Base-by-base conservation (phyloP, 257 asterid genomes). In the Plectranthus barbatus region DNA sequence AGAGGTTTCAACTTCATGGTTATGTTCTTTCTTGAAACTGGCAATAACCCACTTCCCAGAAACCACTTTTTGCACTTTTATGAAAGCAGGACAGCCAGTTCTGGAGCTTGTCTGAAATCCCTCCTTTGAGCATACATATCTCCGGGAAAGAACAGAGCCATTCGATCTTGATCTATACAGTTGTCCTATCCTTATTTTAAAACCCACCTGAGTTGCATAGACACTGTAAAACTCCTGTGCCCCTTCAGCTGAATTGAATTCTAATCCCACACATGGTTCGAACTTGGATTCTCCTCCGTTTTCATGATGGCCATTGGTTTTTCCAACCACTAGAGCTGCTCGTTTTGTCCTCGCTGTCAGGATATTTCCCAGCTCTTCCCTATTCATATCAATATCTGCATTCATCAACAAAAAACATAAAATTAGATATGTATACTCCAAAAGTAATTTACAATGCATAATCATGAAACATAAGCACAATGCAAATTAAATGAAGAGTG, bases 41-140 rank as follows among this genome's bases (percentile, higher is more conserved):
- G 95, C 94, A 37, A 91, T 59, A 36, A 69, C 85, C 98, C 98
- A 91, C 75, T 91, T 91, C 50, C 98, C 96, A 33, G 95, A 84
- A 44, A 88, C 98, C 62, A 24, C 76, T 62, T 78, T 84, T 71
- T 91, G 96, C 56, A 91, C 95, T 77, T 85, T 76, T 67, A 91
- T 84, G 78, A 91, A 91, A 29, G 96, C 95, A 7, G 96, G 84
- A 69, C 98, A 88, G 9, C 98, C 98, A 17, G 95, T 86, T 83
- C 98, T 74, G 20, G 94, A 65, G 71, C 37, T 88, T 7, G 96
- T 88, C 73, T 91, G 98, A 66, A 86, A 88, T 51, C 98, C 98
- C 75, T 88, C 96, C 80, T 86, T 88, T 7, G 90, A 88, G 74
- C 98, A 91, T 50, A 91, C 98, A 54, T 75, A 88, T 78, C 92